Conservation (phyloP, 345 rosid genomes). For the Dipteronia sinensis region DNA sequence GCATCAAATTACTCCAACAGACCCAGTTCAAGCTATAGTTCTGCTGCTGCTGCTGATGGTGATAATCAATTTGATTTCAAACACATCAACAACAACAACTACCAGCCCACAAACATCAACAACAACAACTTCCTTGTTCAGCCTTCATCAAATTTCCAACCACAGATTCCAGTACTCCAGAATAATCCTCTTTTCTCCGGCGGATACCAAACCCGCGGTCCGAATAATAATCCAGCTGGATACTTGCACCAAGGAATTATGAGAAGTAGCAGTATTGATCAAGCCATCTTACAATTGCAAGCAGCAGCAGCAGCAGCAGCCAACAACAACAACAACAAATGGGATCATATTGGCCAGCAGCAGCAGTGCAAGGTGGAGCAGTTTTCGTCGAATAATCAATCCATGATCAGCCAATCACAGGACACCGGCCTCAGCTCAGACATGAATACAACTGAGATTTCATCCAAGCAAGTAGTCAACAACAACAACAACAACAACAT, state of each 20-base stretch:
- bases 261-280: background rate
- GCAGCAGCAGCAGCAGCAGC: conserved; percentile 11
- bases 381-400: conserved; percentile 57
- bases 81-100: conserved; percentile 7
- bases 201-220: conserved; percentile 6
- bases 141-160: conserved; percentile 24
- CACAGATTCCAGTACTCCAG: too few relatives aligned
- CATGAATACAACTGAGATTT: conserved; percentile 55
- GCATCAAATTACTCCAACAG: conserved; percentile 12
- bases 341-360: conserved; percentile 8
- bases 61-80: conserved; percentile 30
- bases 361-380: conserved; percentile 52
- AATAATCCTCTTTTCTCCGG: conserved; percentile 14
- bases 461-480: conserved; percentile 43
- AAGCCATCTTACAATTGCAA: conserved; percentile 20
- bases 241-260: conserved; percentile 31
- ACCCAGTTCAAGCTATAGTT: conserved; percentile 31
- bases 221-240: background rate
- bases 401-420: conserved; percentile 55
- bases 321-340: background rate
- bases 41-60: background rate
- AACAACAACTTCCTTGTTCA: conserved; percentile 11
- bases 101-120: conserved; percentile 9
- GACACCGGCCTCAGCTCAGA: conserved; percentile 72
- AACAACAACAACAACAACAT: background rate